Percentiles rank a stretch among this genome's conserved stretches.
phyloP scores from a whole-genome alignment of 2,329 filamentous ascomycete species.

The Fusarium oligoseptatum region DNA sequence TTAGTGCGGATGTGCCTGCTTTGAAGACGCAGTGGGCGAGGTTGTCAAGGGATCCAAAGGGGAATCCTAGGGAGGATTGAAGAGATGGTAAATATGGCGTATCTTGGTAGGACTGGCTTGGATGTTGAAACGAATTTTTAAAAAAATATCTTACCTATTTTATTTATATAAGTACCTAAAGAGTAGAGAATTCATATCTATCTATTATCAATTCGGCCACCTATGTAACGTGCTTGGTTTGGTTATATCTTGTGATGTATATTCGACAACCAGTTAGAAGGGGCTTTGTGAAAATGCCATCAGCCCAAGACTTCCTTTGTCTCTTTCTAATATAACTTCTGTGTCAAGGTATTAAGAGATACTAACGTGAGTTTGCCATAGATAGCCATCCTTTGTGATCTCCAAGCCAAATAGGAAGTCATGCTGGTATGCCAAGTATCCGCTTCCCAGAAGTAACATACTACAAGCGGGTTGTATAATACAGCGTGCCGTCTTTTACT shows the following conservation, averaged over 20 bases:
- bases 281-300: neutral
- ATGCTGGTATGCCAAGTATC: neutral
- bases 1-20: constrained; percentile 48
- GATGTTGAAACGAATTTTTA: neutral
- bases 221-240: neutral
- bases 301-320: neutral
- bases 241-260: neutral
- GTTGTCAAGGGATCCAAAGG: constrained; percentile 46
- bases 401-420: neutral
- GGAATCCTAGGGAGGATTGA: constrained; percentile 24
- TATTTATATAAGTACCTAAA: neutral
- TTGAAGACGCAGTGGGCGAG: constrained; percentile 54
- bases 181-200: neutral
- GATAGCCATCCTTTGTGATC: neutral
- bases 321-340: neutral
- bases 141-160: neutral
- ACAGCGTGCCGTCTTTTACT: neutral
- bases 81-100: neutral
- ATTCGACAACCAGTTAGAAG: neutral
- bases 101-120: neutral
- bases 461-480: neutral
- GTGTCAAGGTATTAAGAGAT: neutral
- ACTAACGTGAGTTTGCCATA: neutral
- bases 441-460: neutral
- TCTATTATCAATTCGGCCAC: neutral